Conservation (phyloP, 352 stramenopile species). For the Pythium rishiriense region DNA sequence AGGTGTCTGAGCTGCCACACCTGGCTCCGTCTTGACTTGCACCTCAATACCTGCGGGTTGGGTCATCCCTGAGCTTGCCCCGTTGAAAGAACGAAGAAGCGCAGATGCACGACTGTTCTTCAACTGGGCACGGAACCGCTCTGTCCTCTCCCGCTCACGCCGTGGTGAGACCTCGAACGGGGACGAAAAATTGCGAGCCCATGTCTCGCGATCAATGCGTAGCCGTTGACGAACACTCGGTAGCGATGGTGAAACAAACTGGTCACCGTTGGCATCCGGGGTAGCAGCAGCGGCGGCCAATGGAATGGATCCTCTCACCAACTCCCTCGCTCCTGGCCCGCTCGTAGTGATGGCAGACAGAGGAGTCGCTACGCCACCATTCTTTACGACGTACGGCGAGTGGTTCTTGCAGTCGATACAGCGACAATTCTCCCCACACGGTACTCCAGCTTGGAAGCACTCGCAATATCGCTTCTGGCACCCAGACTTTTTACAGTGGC, state of each 20-base stretch:
- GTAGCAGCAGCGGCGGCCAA: not conserved
- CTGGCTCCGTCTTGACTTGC: constrained; percentile 23
- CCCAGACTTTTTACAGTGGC: constrained; percentile 95
- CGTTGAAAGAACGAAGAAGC: constrained; percentile 24
- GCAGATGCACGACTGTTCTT: constrained; percentile 32
- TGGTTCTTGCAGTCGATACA: constrained; percentile 90
- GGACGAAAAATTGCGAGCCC: constrained; percentile 68
- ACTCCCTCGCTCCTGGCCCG: constrained; percentile 37
- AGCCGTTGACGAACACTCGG: constrained; percentile 56
- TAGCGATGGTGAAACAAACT: constrained; percentile 63
- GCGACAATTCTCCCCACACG: constrained; percentile 88
- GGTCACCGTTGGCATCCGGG: constrained; percentile 13
- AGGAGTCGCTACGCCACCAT: constrained; percentile 10
- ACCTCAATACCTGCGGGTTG: not conserved
- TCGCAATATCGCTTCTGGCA: constrained; percentile 99
- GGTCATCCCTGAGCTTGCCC: not conserved
- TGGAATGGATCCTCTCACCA: constrained; percentile 13
- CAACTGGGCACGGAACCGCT: constrained; percentile 52
- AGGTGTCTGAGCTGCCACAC: not conserved
- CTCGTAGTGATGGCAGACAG: constrained; percentile 27
- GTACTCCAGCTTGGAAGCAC: constrained; percentile 92
- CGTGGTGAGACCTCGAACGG: constrained; percentile 60
- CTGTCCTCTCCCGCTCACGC: constrained; percentile 48
- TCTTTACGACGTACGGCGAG: constrained; percentile 41
- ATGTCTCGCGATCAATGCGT: constrained; percentile 67